These are phyloP conservation scores for Euphorbia tirucalli DNA, from an alignment of 345 rosid species.

Conservation along the genomic window DNA sequence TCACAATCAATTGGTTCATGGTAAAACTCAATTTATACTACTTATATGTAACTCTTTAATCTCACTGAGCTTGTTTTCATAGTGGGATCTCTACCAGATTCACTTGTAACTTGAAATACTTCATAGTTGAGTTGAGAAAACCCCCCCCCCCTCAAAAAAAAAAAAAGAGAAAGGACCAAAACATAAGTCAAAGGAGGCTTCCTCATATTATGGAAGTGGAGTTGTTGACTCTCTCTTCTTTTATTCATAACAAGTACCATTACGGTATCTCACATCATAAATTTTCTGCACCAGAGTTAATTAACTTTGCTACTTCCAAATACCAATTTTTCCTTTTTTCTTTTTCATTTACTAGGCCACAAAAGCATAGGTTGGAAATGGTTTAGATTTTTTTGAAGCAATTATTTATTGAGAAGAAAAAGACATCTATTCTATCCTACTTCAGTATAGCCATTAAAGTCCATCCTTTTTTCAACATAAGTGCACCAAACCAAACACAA, in stretches of 20 bases:
- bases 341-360: not conserved
- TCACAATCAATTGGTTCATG: too few species aligned
- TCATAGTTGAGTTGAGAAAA: too few species aligned
- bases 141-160: too few species aligned
- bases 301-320: not conserved
- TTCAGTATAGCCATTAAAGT: not conserved
- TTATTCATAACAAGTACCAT: not conserved
- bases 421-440: conserved; percentile 2
- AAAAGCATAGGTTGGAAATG: not conserved
- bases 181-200: conserved; percentile 1
- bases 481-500: conserved; percentile 13
- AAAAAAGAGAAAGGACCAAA: not conserved
- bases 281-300: not conserved
- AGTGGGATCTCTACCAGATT: too few species aligned
- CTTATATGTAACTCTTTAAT: too few species aligned
- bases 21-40: too few species aligned
- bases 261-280: conserved; percentile 10
- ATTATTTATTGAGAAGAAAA: not conserved
- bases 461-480: conserved; percentile 13
- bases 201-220: conserved; percentile 11
- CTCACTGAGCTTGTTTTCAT: too few species aligned
- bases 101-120: too few species aligned
- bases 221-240: not conserved
- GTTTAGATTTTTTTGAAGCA: not conserved
- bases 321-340: not conserved